Evolutionary conservation across 108 stramenopile genomes (phyloP).

Genomic region (Pseudonitzschia pungens): DNA sequence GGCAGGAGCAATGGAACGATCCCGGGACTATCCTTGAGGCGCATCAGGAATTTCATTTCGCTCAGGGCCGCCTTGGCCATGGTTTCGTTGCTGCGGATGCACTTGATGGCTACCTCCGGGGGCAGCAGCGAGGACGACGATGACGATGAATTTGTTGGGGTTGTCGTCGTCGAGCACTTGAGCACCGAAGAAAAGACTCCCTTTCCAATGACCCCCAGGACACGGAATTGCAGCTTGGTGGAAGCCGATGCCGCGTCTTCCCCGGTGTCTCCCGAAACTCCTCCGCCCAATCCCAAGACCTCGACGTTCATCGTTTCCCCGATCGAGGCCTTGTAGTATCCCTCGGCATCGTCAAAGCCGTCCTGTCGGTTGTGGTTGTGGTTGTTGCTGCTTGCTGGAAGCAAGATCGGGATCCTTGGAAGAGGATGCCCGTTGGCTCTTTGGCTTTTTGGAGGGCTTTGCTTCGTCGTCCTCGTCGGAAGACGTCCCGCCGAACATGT

Average conservation of each 20-base stretch:
- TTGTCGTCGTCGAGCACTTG: slow-evolving; percentile 53
- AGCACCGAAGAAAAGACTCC: slow-evolving; percentile 97
- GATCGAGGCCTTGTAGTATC: slow-evolving; percentile 95
- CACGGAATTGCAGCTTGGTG: slow-evolving; percentile 60
- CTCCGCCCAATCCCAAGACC: background rate
- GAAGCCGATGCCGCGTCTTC: background rate
- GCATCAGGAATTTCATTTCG: slow-evolving; percentile 66
- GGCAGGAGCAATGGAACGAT: slow-evolving; percentile 68
- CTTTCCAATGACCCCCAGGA: slow-evolving; percentile 90
- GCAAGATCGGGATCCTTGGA: slow-evolving; percentile 5
- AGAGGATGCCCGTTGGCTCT: background rate
- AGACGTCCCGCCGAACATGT: slow-evolving; percentile 46
- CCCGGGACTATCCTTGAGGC: slow-evolving; percentile 46
- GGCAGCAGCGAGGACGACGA: slow-evolving; percentile 21
- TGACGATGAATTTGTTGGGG: slow-evolving; percentile 18
- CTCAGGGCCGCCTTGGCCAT: slow-evolving; percentile 94
- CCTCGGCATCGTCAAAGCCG: slow-evolving; percentile 95
- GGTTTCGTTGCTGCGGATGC: slow-evolving; percentile 96
- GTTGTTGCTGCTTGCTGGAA: background rate
- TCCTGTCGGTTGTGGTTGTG: slow-evolving; percentile 38
- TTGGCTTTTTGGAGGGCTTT: slow-evolving; percentile 7
- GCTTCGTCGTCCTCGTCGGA: slow-evolving; percentile 1
- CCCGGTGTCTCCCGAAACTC: background rate
- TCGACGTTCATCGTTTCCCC: slow-evolving; percentile 66
- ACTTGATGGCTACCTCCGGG: slow-evolving; percentile 90